Base-by-base conservation (phyloP, 169 alveolate species). In the Babesia divergens region DNA sequence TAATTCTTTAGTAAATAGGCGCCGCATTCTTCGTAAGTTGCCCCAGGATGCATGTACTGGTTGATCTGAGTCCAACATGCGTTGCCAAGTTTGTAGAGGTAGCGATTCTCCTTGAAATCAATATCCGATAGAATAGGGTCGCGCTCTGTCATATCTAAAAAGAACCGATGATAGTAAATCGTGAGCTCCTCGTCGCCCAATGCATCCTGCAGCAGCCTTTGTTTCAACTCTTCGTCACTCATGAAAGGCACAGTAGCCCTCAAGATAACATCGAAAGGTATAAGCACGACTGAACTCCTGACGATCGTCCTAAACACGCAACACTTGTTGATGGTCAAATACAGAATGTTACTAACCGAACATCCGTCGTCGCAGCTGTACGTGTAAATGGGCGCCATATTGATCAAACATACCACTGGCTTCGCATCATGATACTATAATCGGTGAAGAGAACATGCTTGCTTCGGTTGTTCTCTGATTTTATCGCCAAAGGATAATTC, bases 21-120 rank as follows among this genome's bases (percentile, higher is more conserved):
- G 16, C 99, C 99, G 35, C 96, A 98, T 60, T 96, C 97, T 37
- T 94, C 97, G 80, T 92, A 94, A 11, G 96, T 85, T 42, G 94
- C 91, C 16, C 96, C 97, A 13, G 96, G 94, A 55, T 84, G 86
- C 47, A 91, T 75, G 53, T 92, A 93, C 72, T 91, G 74, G 3
- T 86, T 54, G 55, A 91, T 91, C 28, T 84, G 89, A 22, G 81
- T 55, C 94, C 94, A 90, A 50, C 91, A 84, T 32, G 68, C 60
- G 35, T 59, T 89, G 14, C 97, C 97, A 44, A 94, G 72, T 44
- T 86, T 76, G 37, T 82, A 91, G 42, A 94, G 86, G 60, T 93
- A 84, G 83, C 94, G 85, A 50, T 92, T 88, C 65, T 91, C 95
- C 35, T 72, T 56, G 6, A 92, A 55, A 67, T 92, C 97, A n/a